Conservation (phyloP, 345 rosid genomes). For the Adansonia digitata region DNA sequence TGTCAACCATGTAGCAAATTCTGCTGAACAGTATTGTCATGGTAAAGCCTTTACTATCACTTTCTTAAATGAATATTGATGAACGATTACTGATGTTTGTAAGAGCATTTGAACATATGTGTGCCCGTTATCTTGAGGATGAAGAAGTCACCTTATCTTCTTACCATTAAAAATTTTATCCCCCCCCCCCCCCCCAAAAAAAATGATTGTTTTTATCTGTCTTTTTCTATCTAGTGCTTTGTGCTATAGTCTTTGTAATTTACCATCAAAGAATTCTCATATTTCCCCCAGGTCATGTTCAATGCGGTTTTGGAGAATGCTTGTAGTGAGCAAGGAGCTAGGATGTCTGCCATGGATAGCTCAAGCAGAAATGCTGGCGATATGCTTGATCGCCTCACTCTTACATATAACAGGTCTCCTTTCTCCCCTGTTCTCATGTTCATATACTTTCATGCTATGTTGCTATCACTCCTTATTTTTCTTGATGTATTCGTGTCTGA, state of each 20-base stretch:
- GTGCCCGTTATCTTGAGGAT: not conserved
- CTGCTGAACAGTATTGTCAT: not conserved
- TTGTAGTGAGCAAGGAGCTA: conserved; percentile 77
- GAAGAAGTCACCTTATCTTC: not conserved
- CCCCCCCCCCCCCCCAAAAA: no score
- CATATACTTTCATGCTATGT: not conserved
- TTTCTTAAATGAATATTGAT: not conserved
- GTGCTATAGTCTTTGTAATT: not conserved
- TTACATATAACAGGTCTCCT: conserved; percentile 63
- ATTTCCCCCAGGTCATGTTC: conserved; percentile 56
- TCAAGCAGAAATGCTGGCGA: conserved; percentile 99
- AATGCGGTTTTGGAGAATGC: conserved; percentile 92
- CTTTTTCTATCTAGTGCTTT: not conserved
- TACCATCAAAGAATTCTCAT: not conserved
- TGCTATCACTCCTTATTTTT: no score
- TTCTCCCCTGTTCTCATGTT: not conserved
- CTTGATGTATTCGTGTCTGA: no score
- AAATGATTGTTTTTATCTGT: not conserved
- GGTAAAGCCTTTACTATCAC: not conserved
- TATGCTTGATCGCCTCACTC: conserved; percentile 90
- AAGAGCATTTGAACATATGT: not conserved
- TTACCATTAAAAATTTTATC: not conserved
- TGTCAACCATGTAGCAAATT: not conserved
- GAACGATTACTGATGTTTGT: not conserved
- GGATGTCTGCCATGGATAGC: conserved; percentile 96